These are phyloP conservation scores for Solanum chiquidenum DNA, from an alignment of 257 asterid genomes.

Conservation along the genomic window DNA sequence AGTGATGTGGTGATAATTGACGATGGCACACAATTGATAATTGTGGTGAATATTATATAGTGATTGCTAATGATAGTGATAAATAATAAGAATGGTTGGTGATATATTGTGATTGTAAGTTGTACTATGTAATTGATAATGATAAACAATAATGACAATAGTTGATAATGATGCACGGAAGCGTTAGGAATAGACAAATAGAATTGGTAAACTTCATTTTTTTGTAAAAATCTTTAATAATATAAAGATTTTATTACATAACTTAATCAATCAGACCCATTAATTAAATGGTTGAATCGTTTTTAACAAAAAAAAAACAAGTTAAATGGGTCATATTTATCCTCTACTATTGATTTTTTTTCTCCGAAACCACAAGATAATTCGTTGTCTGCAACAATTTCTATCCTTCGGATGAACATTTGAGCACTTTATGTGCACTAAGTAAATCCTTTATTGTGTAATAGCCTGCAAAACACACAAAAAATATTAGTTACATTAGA, in stretches of 20 bases:
- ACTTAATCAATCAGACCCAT: no score
- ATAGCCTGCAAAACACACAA: rapidly evolving
- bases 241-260: not conserved
- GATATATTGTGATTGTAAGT: not conserved
- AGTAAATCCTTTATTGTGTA: no score
- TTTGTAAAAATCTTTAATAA: not conserved
- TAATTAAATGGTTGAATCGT: not conserved
- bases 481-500: no score
- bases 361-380: no score
- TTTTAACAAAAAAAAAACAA: not conserved
- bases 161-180: not conserved
- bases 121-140: not conserved
- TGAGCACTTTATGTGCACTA: no score
- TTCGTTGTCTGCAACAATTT: no score
- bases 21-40: not conserved
- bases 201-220: not conserved
- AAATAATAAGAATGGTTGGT: not conserved
- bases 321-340: not conserved
- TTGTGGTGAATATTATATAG: not conserved
- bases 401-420: no score
- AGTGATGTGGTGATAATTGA: not conserved
- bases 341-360: not conserved
- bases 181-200: rapidly evolving
- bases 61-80: not conserved
- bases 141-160: rapidly evolving